phyloP scores from a whole-genome alignment of 2,329 filamentous ascomycete genomes.

The Coniochaeta sp. region DNA sequence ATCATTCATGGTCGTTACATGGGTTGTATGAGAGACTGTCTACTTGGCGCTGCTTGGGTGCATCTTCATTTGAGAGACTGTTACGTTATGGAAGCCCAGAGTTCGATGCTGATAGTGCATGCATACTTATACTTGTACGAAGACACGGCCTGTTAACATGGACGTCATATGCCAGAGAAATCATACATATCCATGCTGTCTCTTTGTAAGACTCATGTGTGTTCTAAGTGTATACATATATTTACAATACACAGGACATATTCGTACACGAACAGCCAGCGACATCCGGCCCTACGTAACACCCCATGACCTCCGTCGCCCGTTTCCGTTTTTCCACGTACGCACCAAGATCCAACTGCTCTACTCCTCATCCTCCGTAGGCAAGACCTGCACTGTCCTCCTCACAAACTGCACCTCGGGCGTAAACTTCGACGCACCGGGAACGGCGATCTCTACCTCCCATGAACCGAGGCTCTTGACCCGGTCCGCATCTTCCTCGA shows the following conservation, averaged over 20 bases:
- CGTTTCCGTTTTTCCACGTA: background rate
- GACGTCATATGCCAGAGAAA: background rate
- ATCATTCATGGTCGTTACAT: background rate
- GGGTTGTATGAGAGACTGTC: background rate
- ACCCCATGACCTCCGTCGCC: background rate
- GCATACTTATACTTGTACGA: too few species aligned
- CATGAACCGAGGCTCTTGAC: slow-evolving; percentile 33
- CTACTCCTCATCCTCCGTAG: slow-evolving; percentile 13
- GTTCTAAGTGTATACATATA: background rate
- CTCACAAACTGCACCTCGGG: slow-evolving; percentile 20
- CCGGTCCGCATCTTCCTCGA: slow-evolving; percentile 24
- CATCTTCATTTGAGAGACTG: too few species aligned
- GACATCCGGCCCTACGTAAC: background rate
- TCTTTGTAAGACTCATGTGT: background rate
- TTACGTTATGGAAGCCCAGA: too few species aligned
- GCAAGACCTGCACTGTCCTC: slow-evolving; percentile 25
- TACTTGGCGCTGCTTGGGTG: too few species aligned
- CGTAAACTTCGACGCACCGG: slow-evolving; percentile 9
- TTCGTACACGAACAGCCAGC: background rate
- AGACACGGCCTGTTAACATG: background rate
- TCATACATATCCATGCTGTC: background rate
- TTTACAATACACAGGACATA: background rate
- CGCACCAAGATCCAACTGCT: background rate
- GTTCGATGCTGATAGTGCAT: too few species aligned
- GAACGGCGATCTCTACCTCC: slow-evolving; percentile 27